Evolutionary conservation across 495 filamentous ascomycete species (phyloP).

Genomic region (Penicillium cosmopolitanum): DNA sequence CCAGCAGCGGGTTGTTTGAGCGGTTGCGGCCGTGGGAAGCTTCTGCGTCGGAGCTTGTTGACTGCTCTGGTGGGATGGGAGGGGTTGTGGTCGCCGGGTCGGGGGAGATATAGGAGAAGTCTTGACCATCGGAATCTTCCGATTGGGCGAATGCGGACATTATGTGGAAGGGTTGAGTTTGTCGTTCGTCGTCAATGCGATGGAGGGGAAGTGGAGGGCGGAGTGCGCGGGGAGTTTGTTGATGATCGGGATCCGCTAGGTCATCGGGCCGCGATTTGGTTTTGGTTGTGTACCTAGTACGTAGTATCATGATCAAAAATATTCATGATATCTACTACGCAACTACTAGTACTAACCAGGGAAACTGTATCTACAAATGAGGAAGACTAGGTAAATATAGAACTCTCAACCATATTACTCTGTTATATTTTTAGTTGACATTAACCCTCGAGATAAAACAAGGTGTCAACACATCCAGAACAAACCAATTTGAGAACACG

Average conservation of each 20-base stretch:
- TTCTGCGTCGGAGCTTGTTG: constrained; percentile 23
- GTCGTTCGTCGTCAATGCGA: neutral
- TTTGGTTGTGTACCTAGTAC: no score
- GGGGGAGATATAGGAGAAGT: constrained; percentile 26
- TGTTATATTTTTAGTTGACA: constrained; percentile 4
- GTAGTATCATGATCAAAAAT: no score
- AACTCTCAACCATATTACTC: constrained; percentile 2
- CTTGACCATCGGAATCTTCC: constrained; percentile 24
- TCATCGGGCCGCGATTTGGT: neutral
- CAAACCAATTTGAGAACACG: constrained; percentile 13
- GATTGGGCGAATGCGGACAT: constrained; percentile 32
- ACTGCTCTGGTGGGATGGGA: constrained; percentile 22
- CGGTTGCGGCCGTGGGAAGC: constrained; percentile 18
- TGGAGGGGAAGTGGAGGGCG: neutral
- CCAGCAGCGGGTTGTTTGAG: constrained; percentile 46
- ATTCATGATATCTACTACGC: neutral
- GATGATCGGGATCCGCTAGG: neutral
- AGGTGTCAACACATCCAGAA: constrained; percentile 9
- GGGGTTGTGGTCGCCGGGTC: constrained; percentile 30
- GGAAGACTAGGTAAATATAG: no score
- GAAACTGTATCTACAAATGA: no score
- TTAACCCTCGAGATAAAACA: neutral
- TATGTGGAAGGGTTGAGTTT: neutral
- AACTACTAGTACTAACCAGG: no score
- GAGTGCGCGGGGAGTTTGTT: constrained; percentile 1